Evolutionary conservation across 2,329 filamentous ascomycete genomes (phyloP).

Genomic region (Colletotrichum filicis): DNA sequence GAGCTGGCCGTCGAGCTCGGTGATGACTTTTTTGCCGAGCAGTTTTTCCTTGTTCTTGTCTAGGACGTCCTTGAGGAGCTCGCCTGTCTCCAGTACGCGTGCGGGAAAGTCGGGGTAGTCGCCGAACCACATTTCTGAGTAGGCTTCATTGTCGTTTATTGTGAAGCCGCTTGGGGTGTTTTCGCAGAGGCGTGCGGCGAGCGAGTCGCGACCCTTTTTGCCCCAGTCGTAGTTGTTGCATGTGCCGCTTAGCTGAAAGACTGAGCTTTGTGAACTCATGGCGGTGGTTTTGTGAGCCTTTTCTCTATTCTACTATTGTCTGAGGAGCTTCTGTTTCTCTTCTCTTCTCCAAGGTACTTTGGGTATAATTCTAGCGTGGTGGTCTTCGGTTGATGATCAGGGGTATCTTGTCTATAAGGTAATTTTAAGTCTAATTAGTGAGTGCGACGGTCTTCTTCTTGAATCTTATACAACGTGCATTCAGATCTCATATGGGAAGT

Average conservation of each 20-base stretch:
- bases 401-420: no score
- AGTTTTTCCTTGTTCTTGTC: conserved; percentile 70
- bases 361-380: no score
- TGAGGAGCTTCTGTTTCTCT: no score
- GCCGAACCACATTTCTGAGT: conserved; percentile 80
- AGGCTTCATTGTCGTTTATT: conserved; percentile 71
- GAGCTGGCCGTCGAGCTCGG: conserved; percentile 70
- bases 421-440: no score
- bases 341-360: no score
- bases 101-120: conserved; percentile 79
- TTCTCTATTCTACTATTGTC: no score
- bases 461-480: no score
- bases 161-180: conserved; percentile 73
- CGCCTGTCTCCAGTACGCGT: conserved; percentile 69
- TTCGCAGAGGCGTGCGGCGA: conserved; percentile 73
- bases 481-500: no score
- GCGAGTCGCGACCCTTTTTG: conserved; percentile 71
- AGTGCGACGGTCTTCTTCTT: no score
- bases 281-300: background rate
- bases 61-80: conserved; percentile 73
- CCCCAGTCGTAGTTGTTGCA: conserved; percentile 77
- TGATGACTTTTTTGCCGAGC: conserved; percentile 70
- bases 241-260: conserved; percentile 59
- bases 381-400: no score
- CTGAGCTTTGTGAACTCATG: conserved; percentile 39